Evolutionary conservation across 2,329 filamentous ascomycete genomes (phyloP).

Genomic region (Sporothrix pallida): DNA sequence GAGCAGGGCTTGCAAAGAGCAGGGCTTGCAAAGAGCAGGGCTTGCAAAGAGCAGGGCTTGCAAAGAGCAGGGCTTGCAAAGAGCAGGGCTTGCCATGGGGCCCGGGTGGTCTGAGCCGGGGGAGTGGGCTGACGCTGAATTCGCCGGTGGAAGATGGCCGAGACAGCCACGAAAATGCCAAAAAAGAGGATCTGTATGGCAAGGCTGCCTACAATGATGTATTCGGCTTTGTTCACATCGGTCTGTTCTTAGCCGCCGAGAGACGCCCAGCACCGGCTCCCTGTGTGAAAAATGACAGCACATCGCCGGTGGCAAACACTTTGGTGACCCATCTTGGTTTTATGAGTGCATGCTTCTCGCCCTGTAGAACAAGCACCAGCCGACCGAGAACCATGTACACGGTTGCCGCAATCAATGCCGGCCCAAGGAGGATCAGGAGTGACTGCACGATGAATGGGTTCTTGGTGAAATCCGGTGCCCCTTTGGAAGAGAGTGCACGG

Average conservation of each 20-base stretch:
- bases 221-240: slow-evolving; percentile 48
- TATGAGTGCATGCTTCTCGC: slow-evolving; percentile 29
- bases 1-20: slow-evolving; percentile 33
- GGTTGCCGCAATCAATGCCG: slow-evolving; percentile 55
- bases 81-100: slow-evolving; percentile 29
- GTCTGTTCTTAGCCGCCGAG: slow-evolving; percentile 37
- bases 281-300: neutral
- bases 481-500: slow-evolving; percentile 37
- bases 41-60: slow-evolving; percentile 32
- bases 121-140: slow-evolving; percentile 21
- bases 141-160: slow-evolving; percentile 29
- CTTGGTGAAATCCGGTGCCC: slow-evolving; percentile 41
- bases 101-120: neutral
- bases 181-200: slow-evolving; percentile 55
- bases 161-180: slow-evolving; percentile 47
- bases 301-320: neutral
- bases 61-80: slow-evolving; percentile 33
- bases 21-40: too few species aligned
- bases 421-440: slow-evolving; percentile 54
- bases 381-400: slow-evolving; percentile 59
- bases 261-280: slow-evolving; percentile 49
- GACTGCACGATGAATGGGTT: slow-evolving; percentile 51
- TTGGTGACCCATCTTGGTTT: slow-evolving; percentile 10
- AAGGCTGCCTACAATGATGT: slow-evolving; percentile 54
- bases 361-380: slow-evolving; percentile 49